These are phyloP conservation scores for Diaporthe ampelina DNA, from an alignment of 2,329 filamentous ascomycete genomes.

Conservation along the genomic window DNA sequence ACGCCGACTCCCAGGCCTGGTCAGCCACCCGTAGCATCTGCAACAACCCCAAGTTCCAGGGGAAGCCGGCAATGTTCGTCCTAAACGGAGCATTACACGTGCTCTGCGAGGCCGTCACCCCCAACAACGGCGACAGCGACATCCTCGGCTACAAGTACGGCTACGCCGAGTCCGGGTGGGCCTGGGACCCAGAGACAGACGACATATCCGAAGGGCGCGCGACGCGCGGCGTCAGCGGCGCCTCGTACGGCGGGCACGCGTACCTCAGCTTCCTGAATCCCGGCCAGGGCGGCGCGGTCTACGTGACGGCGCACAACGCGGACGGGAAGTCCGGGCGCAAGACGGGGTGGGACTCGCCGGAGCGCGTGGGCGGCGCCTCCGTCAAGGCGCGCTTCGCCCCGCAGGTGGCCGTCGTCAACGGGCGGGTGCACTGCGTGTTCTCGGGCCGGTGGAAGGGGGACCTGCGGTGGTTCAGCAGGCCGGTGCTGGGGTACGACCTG, in stretches of 20 bases:
- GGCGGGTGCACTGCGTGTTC: conserved; percentile 40
- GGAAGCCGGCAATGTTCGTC: conserved; percentile 52
- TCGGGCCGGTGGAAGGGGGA: conserved; percentile 47
- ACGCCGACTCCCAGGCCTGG: conserved; percentile 44
- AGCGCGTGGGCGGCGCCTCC: conserved; percentile 28
- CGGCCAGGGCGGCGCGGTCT: conserved; percentile 31
- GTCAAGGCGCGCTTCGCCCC: conserved; percentile 35
- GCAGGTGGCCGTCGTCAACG: conserved; percentile 39
- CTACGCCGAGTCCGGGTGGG: conserved; percentile 48
- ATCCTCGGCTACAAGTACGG: conserved; percentile 51
- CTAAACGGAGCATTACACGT: conserved; percentile 50
- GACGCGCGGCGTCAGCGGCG: conserved; percentile 37
- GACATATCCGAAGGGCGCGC: conserved; percentile 51
- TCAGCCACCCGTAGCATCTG: conserved; percentile 23
- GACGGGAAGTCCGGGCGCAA: conserved; percentile 10
- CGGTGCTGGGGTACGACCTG: conserved; percentile 53
- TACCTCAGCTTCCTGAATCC: conserved; percentile 39
- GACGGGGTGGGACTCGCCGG: conserved; percentile 11
- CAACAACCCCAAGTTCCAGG: conserved; percentile 37
- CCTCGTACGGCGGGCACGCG: conserved; percentile 37
- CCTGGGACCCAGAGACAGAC: conserved; percentile 48
- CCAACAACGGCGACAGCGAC: conserved; percentile 43
- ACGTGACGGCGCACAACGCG: conserved; percentile 32
- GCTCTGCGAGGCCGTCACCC: conserved; percentile 47
- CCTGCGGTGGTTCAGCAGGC: conserved; percentile 53